Base-by-base conservation (phyloP, 192 early-diverging fungal genomes). In the Coemansia sp. region DNA sequence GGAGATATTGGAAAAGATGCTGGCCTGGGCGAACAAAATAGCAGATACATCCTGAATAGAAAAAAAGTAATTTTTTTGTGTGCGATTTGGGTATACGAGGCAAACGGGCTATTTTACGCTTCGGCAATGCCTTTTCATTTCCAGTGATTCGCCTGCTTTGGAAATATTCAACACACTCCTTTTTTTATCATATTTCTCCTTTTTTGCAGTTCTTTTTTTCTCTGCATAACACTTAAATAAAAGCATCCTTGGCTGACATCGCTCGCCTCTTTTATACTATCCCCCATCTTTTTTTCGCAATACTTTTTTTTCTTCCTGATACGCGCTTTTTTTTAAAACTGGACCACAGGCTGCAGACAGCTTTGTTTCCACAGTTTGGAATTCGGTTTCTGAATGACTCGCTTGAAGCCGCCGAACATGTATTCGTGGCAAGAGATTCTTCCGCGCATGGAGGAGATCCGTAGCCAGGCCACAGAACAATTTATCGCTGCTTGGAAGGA, bases 371-470 rank as follows among this genome's bases (percentile, higher is more conserved):
- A 50, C 32, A 6, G 28, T 52, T 52, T 52, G 48, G 54, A 57
- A 57, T 66, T 66, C 64, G 56, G 63, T 34, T 57, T 56, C 42
- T 54, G 20, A 45, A 64, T 75, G 70, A 69, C 66, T 50, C 63
- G 64, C 36, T 28, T 56, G 38, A 56, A 52, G 33, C 49, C 63
- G 45, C 57, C 59, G 32, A 58, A 51, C 57, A 67, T 69, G 70
- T 72, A 76, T 61, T 69, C 73, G 30, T 81, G 79, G 79, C 67
- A 69, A 48, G 70, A 81, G 61, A 76, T 81, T 51, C 73, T 81
- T 36, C 79, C 79, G 51, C 69, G 70, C 28, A 82, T 82, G 79
- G 79, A 82, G 57, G 79, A 72, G 38, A 82, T 82, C 64, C 79
- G 79, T 36, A 65, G 52, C 38, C 73, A 72, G 52, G 79, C 79